Evolutionary conservation across 2,329 filamentous ascomycete genomes (phyloP).

Genomic region (Elsinoe australis): DNA sequence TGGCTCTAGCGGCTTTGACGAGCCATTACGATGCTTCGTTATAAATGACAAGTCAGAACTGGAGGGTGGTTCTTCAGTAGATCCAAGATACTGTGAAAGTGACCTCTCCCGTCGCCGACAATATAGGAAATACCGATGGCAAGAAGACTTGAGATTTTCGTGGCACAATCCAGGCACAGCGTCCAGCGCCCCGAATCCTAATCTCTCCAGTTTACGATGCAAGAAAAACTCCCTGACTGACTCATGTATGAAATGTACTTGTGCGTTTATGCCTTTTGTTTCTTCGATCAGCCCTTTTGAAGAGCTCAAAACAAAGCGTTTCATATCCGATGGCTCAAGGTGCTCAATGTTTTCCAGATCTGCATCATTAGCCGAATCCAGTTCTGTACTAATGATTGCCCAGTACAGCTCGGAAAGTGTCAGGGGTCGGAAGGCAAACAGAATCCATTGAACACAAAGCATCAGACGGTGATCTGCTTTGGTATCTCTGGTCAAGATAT

Average conservation of each 20-base stretch:
- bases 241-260: conserved; percentile 7
- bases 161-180: background rate
- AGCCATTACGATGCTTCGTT: too few relatives aligned
- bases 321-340: too few relatives aligned
- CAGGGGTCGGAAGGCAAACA: conserved; percentile 43
- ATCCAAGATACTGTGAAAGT: too few relatives aligned
- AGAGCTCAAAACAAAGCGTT: background rate
- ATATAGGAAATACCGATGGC: background rate
- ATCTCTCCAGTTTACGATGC: background rate
- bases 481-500: conserved; percentile 36
- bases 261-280: background rate
- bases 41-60: too few relatives aligned
- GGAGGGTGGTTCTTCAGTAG: too few relatives aligned
- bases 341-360: background rate
- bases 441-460: conserved; percentile 47
- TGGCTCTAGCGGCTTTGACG: too few relatives aligned
- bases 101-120: too few relatives aligned
- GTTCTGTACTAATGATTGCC: conserved; percentile 31
- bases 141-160: background rate
- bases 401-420: conserved; percentile 40
- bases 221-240: conserved; percentile 3
- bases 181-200: background rate
- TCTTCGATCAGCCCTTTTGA: conserved; percentile 1
- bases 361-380: conserved; percentile 1
- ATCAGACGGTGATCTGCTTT: conserved; percentile 26